Evolutionary conservation across 2,329 filamentous ascomycete genomes (phyloP), one percentile per base, ranked within the genome.

Genomic region (Penicillium occitanis): DNA sequence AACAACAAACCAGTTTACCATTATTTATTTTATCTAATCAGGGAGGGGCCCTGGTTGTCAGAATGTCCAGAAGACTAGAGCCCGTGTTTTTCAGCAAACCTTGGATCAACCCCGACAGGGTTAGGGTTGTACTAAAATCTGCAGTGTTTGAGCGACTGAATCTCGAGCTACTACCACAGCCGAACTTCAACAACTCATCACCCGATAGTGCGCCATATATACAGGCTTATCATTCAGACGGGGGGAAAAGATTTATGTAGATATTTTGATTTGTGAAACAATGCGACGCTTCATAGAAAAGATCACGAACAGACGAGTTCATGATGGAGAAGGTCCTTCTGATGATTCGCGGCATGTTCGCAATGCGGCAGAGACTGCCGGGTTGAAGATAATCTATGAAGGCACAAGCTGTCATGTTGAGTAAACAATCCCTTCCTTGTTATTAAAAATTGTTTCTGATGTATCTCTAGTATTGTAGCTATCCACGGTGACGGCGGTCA

Each of bases 401-500:
- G 30, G 53, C 8, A 48, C 22, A n/a, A 28, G 25, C 28, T 58
- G 57, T 30, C 11, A 22, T 35, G 17, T 62, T 13, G 64, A 66
- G 64, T 66, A 40, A 11, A 51, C 17, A 13, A 33, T 37, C 7
- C 37, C n/a, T 33, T 1, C 35, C 17, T 11, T 28, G 5, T 3
- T 57, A 28, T 30, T 2, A 33, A 13, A 1, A 30, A 46, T 42
- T 5, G 25, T 65, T 50, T 25, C 53, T 57, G 8, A 57, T 17
- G 1, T 7, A 37, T 57, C 53, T 57, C 33, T 22, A 71, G 70
- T 48, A 67, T 73, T 57, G 68, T 73, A 37, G 70, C 70, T 17
- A 67, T 73, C 8, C 71, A 73, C 44, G 71, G 70, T 8, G 50
- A 69, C 67, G 65, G 72, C 61, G 64, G 62, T 66, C 63, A 64